Percentiles rank a stretch among this genome's conserved stretches.
Conservation (phyloP, 495 filamentous ascomycete genomes). For the Penicillium crystallinum region DNA sequence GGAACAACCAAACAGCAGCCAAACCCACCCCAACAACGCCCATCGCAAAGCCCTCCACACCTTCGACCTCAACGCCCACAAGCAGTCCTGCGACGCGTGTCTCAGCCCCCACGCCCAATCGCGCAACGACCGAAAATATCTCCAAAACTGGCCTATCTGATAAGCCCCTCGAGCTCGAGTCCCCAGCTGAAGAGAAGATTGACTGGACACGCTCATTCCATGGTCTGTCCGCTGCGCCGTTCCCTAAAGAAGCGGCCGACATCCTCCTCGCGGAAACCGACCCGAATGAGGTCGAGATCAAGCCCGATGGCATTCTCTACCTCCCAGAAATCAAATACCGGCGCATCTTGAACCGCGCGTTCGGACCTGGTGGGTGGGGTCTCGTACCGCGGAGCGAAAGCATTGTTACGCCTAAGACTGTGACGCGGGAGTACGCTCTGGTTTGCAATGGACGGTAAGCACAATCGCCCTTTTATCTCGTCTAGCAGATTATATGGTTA, state of each 20-base stretch:
- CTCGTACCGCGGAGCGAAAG: slow-evolving; percentile 86
- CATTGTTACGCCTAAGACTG: slow-evolving; percentile 78
- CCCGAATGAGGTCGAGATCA: slow-evolving; percentile 83
- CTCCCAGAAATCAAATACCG: slow-evolving; percentile 98
- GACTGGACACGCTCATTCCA: slow-evolving; percentile 95
- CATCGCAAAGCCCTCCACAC: slow-evolving; percentile 14
- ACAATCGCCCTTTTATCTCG: slow-evolving; percentile 9
- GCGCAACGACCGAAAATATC: slow-evolving; percentile 43
- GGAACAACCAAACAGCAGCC: slow-evolving; percentile 12
- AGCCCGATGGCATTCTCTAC: slow-evolving; percentile 94
- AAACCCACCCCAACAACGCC: slow-evolving; percentile 13
- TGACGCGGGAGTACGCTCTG: slow-evolving; percentile 93
- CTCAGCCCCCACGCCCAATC: slow-evolving; percentile 27
- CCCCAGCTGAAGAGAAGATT: slow-evolving; percentile 48
- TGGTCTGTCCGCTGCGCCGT: slow-evolving; percentile 71
- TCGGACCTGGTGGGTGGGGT: slow-evolving; percentile 95
- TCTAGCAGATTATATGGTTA: neutral
- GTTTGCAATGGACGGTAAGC: slow-evolving; percentile 81
- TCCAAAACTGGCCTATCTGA: slow-evolving; percentile 51
- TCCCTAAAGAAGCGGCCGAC: slow-evolving; percentile 68
- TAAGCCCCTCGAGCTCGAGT: slow-evolving; percentile 43
- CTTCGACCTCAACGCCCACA: slow-evolving; percentile 6
- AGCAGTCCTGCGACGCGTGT: slow-evolving; percentile 15
- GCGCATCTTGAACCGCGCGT: slow-evolving; percentile 82
- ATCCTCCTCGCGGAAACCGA: slow-evolving; percentile 64